Percentiles rank a stretch among this genome's conserved stretches.
Evolutionary conservation across 2,329 filamentous ascomycete genomes (phyloP).

Genomic region (Aspergillus aculeatus): DNA sequence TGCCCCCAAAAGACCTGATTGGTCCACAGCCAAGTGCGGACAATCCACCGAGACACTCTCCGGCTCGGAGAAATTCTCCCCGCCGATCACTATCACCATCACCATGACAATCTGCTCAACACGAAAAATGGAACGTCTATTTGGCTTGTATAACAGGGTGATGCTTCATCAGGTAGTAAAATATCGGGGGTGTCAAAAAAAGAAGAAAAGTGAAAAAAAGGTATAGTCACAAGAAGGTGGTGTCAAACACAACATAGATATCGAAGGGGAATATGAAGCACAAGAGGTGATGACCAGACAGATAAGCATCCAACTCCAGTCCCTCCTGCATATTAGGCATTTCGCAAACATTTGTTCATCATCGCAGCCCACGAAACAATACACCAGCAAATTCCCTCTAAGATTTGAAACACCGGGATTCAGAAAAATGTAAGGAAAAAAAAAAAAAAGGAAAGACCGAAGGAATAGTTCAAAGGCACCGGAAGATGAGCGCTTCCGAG

Average conservation of each 20-base stretch:
- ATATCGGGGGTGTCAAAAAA: not conserved
- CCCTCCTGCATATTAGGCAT: slow-evolving; percentile 23
- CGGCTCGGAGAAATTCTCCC: not conserved
- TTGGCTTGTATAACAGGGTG: slow-evolving; percentile 7
- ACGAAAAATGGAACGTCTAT: slow-evolving; percentile 14
- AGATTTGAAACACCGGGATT: slow-evolving; percentile 13
- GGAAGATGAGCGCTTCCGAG: not conserved
- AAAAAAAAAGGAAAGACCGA: slow-evolving; percentile 5
- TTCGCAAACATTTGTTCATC: slow-evolving; percentile 22
- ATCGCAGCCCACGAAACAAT: slow-evolving; percentile 15
- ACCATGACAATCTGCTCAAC: not conserved
- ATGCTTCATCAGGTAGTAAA: not conserved
- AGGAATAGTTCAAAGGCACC: not conserved
- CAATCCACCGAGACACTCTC: not conserved
- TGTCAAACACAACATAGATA: slow-evolving; percentile 6
- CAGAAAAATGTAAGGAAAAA: slow-evolving; percentile 9
- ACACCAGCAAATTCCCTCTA: slow-evolving; percentile 12
- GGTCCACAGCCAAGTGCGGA: slow-evolving; percentile 4
- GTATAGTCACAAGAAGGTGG: slow-evolving; percentile 19
- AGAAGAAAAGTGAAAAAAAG: slow-evolving; percentile 6
- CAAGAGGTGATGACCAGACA: slow-evolving; percentile 4
- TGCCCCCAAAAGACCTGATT: slow-evolving; percentile 10
- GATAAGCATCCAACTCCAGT: slow-evolving; percentile 20
- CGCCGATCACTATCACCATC: not conserved
- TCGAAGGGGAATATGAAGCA: slow-evolving; percentile 8